Evolutionary conservation across 2,329 filamentous ascomycete species (phyloP).

Genomic region (Exophiala sp.): DNA sequence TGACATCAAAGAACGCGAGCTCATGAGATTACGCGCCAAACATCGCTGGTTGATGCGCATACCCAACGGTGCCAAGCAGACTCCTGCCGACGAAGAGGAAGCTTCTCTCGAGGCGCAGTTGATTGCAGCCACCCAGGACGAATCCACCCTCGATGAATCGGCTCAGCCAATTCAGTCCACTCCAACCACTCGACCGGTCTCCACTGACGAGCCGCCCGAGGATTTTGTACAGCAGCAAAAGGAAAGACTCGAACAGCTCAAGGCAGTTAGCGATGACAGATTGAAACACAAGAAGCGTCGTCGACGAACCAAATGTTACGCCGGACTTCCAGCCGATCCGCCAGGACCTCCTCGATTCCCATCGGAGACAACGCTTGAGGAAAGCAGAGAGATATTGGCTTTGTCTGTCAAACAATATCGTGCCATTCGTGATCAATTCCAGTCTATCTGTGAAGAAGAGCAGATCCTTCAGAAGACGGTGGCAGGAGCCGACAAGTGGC

Average conservation of each 20-base stretch:
- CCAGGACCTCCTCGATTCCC: constrained; percentile 70
- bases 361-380: constrained; percentile 77
- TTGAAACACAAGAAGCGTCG: constrained; percentile 64
- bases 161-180: constrained; percentile 1
- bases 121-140: constrained; percentile 27
- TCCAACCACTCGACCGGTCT: constrained; percentile 1
- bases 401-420: constrained; percentile 64
- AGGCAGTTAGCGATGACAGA: constrained; percentile 59
- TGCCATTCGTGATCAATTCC: constrained; percentile 63
- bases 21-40: constrained; percentile 66
- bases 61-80: constrained; percentile 54
- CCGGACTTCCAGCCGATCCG: constrained; percentile 64
- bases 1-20: constrained; percentile 66
- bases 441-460: constrained; percentile 64
- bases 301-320: constrained; percentile 65
- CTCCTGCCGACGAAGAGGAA: constrained; percentile 22
- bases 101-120: constrained; percentile 31
- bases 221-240: constrained; percentile 53
- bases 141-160: constrained; percentile 4
- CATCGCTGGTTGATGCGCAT: constrained; percentile 66
- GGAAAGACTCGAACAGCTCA: constrained; percentile 53
- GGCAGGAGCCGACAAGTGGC: constrained; percentile 70
- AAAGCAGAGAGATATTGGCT: constrained; percentile 67
- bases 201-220: constrained; percentile 35
- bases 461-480: constrained; percentile 72